Base-by-base conservation (phyloP, 257 asterid genomes). In the Fraxinus anomala region DNA sequence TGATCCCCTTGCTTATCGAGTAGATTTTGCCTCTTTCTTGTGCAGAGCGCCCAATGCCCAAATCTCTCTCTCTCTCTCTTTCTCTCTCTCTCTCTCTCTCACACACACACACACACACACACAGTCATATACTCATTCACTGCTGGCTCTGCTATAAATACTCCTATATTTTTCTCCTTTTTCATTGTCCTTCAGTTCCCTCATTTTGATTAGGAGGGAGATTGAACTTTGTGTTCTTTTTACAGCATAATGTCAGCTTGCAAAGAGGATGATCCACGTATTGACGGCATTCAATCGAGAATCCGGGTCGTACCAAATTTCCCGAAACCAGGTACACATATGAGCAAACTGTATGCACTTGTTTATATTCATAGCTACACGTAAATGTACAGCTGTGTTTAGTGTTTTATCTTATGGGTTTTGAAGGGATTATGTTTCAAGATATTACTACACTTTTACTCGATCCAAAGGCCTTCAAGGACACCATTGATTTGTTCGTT, bases 381-480 rank as follows among this genome's bases (percentile, higher is more conserved):
- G 33, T 61, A 61, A 61, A 61, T 3, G 16, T 39, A 39, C 44
- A 39, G 44, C 13, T 1, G 11, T 39, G 44, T 39, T 39, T 37
- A 7, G 5, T 3, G 68, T 21, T 54, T 67, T 11, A 26, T 44
- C 33, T 17, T 28, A 56, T 76, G 36, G 69, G 24, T 67, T 70
- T 42, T 72, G 16, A 44, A 92, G 97, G 97, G 78, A 92, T 92
- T 76, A 89, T 91, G 97, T 92, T 92, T 81, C 97, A 92, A 84
- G 97, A 92, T 76, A 91, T 92, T 26, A 92, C 97, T 37, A 91
- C 96, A 26, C 88, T 92, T 21, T 81, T 92, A 39, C 92, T 92
- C 66, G 92, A 92, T 80, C 95, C 91, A 6, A 91, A 88, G 77
- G 86, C 94, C 61, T 92, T 89, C 90, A 91, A 88, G 80, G 94